A percentile compares a stretch with the other conserved stretches of the same genome.
phyloP scores from a whole-genome alignment of 441 rosid species.

The Populus trichocarpa region DNA sequence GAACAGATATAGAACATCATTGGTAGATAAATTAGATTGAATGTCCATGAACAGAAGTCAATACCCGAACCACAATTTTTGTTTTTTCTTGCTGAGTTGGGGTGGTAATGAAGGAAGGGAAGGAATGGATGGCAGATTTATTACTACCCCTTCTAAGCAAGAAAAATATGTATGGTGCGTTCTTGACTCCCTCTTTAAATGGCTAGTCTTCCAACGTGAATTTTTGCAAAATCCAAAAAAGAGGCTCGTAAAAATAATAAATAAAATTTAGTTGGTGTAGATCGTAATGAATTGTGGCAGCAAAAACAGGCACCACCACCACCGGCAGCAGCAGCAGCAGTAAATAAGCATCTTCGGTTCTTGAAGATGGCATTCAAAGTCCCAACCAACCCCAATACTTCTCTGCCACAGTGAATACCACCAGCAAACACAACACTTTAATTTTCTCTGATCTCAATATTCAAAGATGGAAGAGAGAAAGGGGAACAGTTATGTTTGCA shows the following conservation, averaged over 20 bases:
- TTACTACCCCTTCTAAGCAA: conserved; percentile 7
- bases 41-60: conserved; percentile 67
- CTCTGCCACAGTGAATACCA: conserved; percentile 45
- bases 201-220: conserved; percentile 16
- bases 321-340: conserved; percentile 28
- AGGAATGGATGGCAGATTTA: background rate
- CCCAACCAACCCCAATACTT: conserved; percentile 45
- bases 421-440: conserved; percentile 29
- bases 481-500: conserved; percentile 35
- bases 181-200: conserved; percentile 85
- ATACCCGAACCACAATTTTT: conserved; percentile 94
- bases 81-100: conserved; percentile 3
- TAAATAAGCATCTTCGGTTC: conserved; percentile 32
- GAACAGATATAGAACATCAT: background rate
- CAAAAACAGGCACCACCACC: conserved; percentile 18
- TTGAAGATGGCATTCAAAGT: conserved; percentile 47
- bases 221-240: conserved; percentile 1
- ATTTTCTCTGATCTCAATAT: conserved; percentile 37
- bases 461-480: conserved; percentile 43
- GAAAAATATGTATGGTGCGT: conserved; percentile 80
- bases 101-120: background rate
- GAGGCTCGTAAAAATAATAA: conserved; percentile 4
- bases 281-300: conserved; percentile 48
- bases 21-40: conserved; percentile 16
- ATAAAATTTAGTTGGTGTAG: conserved; percentile 32